Evolutionary conservation across 164 flowering plant genomes (phyloP), one percentile per base, ranked within the genome.

Genomic region (Echeveria elegans): DNA sequence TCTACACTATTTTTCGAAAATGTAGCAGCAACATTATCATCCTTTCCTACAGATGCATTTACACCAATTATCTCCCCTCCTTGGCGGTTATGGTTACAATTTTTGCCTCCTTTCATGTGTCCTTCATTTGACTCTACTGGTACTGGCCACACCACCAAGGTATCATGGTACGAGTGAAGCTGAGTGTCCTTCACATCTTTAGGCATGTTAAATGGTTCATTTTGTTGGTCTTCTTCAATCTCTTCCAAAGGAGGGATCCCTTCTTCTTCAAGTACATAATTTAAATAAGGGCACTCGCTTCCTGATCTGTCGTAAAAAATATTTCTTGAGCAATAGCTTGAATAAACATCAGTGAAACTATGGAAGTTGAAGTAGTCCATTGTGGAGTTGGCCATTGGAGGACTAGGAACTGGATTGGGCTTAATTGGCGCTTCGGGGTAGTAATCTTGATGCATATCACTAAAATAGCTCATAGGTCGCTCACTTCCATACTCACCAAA

Each of bases 161-260:
- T n/a, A n/a, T n/a, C n/a, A n/a, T n/a, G n/a, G n/a, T n/a, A n/a
- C n/a, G n/a, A n/a, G n/a, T n/a, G n/a, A n/a, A 8, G 26, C 8
- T 50, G 56, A 50, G 56, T 50, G 1, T 50, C 56, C 11, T 8
- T 21, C 10, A 21, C 56, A 50, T 21, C 24, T 61, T 16, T 30
- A 15, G 36, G 30, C 14, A 15, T 8, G 36, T 48, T 5, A 21
- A 31, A 34, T 23, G 38, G 32, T n/a, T 71, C 65, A 6, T 11
- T 52, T 23, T 15, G 48, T 43, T 12, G 1, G 1, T 38, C 19
- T 32, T 36, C 41, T 53, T 19, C 65, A 23, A 11, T 43, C 37
- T 69, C 75, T 68, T 72, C 75, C 69, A 72, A 58, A 15, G 65
- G 68, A 65, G 75, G 72, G 53, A 72, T 72, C 10, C 72, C 75